These are phyloP conservation scores for Rhypophila decipiens DNA, from an alignment of 495 filamentous ascomycete species.

Conservation along the genomic window DNA sequence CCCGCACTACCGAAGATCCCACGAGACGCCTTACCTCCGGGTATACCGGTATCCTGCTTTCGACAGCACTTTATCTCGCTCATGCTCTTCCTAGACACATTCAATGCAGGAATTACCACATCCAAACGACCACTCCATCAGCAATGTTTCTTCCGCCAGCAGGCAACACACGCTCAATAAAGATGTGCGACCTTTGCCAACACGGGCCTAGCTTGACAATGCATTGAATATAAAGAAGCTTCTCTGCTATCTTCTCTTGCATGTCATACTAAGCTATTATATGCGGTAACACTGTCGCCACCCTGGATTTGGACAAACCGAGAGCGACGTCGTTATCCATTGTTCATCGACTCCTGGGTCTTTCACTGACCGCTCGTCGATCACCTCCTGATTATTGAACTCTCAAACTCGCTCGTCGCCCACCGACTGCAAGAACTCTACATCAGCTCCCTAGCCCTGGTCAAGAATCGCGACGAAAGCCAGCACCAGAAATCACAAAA, in stretches of 20 bases:
- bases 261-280: slow-evolving; percentile 1
- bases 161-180: too few species aligned
- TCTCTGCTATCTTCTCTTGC: slow-evolving; percentile 15
- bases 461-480: background rate
- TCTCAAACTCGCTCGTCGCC: background rate
- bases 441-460: too few species aligned
- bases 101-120: too few species aligned
- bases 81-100: too few species aligned
- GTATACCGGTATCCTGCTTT: background rate
- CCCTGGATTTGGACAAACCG: background rate
- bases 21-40: background rate
- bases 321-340: background rate
- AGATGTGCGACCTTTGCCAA: background rate
- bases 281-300: background rate
- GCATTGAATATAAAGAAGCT: slow-evolving; percentile 11
- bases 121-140: too few species aligned
- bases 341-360: background rate
- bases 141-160: too few species aligned
- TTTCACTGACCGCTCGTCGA: background rate
- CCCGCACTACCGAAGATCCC: background rate
- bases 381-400: background rate
- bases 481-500: background rate
- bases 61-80: too few species aligned
- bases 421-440: background rate
- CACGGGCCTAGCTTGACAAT: background rate